These are phyloP conservation scores for Phytopythium boreale DNA, from an alignment of 352 stramenopile genomes.

Conservation along the genomic window DNA sequence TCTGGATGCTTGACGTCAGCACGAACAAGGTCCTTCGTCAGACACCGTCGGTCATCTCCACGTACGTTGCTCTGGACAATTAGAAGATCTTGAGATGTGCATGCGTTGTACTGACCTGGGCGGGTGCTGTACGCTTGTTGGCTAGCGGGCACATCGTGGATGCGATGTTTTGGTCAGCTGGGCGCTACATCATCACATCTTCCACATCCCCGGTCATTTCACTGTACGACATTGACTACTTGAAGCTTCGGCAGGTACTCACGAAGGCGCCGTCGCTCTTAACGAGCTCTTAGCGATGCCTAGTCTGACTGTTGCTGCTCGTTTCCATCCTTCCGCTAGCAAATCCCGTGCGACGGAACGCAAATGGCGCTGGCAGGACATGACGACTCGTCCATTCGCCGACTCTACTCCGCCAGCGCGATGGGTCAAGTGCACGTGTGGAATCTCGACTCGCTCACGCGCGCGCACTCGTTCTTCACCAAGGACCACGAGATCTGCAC, in stretches of 20 bases:
- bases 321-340: conserved; percentile 28
- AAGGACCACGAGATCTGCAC: conserved; percentile 30
- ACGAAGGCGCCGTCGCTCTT: not conserved
- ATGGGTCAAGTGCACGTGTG: conserved; percentile 44
- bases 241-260: conserved; percentile 42
- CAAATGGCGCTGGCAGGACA: conserved; percentile 35
- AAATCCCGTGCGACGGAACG: conserved; percentile 40
- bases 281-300: not conserved
- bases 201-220: conserved; percentile 48
- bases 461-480: conserved; percentile 36
- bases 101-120: not conserved
- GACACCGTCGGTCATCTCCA: not conserved
- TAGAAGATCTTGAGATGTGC: not conserved
- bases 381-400: not conserved
- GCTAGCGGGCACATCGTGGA: conserved; percentile 27
- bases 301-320: not conserved
- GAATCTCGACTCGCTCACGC: conserved; percentile 30
- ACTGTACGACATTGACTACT: conserved; percentile 46
- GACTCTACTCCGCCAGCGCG: conserved; percentile 36
- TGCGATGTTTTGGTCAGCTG: conserved; percentile 35
- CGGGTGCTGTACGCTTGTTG: not conserved
- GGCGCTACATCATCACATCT: conserved; percentile 43
- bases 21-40: not conserved
- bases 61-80: not conserved
- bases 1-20: conserved; percentile 33